Base-by-base conservation (phyloP, 495 filamentous ascomycete species). In the Penicillium angulare region DNA sequence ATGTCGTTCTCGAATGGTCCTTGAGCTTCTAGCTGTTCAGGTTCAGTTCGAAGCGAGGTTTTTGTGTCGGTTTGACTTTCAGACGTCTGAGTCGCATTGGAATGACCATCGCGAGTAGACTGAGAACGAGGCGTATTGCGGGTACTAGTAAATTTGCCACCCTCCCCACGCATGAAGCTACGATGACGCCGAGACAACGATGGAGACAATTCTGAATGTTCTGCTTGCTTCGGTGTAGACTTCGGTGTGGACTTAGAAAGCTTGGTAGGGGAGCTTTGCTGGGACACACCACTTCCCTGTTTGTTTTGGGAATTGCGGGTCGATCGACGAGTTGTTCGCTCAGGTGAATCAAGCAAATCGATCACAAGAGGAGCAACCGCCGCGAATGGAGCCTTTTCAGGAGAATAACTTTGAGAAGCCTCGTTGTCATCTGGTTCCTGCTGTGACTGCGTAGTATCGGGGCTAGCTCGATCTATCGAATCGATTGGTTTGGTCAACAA, bases 151-250 rank as follows among this genome's bases (percentile, higher is more conserved):
- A n/a, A n/a, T n/a, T n/a, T n/a, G n/a, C n/a, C n/a, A 5, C 59
- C 63, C n/a, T 63, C 63, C 9, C 63, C 48, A 24, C 60, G 60
- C 6, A 55, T 45, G 9, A 64, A 69, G 35, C 66, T 61, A 27
- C 67, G 64, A 7, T 53, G 38, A 20, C 52, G 29, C 40, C 63
- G 63, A 13, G 56, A 36, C 7, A 53, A 43, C 8, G 39, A 53
- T 21, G 46, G 56, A 10, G 59, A 43, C 3, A 43, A 29, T 13
- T 48, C 53, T 17, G 31, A 1, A 20, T 55, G 40, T 26, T 53
- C 17, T 18, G 12, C 21, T 6, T 38, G 15, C 26, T 49, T 49
- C 20, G 32, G 50, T 3, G 18, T 22, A 16, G n/a, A n/a, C n/a
- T n/a, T n/a, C n/a, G n/a, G n/a, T n/a, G n/a, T n/a, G n/a, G 35